Evolutionary conservation across 306 rosid species (phyloP).

Genomic region (Prunus mira): DNA sequence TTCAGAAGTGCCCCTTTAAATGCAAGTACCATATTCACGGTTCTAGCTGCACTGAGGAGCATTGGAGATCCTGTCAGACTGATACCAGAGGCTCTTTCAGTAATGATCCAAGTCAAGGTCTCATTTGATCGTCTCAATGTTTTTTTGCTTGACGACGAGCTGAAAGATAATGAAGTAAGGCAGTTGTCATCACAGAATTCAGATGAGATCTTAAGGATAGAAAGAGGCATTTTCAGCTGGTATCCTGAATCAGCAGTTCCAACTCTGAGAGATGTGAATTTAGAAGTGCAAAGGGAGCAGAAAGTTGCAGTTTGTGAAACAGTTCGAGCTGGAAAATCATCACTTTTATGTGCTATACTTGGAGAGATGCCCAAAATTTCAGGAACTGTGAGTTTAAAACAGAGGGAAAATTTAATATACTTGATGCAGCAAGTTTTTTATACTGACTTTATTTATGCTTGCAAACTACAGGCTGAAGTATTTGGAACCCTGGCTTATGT

Average conservation of each 20-base stretch:
- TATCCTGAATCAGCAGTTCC: constrained; percentile 40
- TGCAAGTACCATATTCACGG: constrained; percentile 78
- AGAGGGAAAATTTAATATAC: neutral
- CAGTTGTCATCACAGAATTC: constrained; percentile 12
- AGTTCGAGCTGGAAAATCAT: constrained; percentile 84
- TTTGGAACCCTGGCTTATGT: constrained; percentile 64
- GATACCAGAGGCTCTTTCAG: constrained; percentile 72
- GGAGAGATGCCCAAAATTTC: constrained; percentile 69
- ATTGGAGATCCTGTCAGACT: constrained; percentile 64
- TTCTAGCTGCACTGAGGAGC: constrained; percentile 55
- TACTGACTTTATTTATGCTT: neutral
- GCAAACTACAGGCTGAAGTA: constrained; percentile 42
- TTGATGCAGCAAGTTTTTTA: constrained; percentile 13
- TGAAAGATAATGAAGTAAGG: constrained; percentile 24
- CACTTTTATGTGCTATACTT: constrained; percentile 63
- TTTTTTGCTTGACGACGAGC: constrained; percentile 63
- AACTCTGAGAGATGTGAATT: constrained; percentile 45
- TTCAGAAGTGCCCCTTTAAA: constrained; percentile 58
- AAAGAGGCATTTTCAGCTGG: constrained; percentile 63
- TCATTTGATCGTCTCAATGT: constrained; percentile 60
- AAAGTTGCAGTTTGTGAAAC: constrained; percentile 74
- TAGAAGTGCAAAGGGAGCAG: constrained; percentile 50
- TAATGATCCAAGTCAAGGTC: constrained; percentile 68
- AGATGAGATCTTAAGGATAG: constrained; percentile 37
- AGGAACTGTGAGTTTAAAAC: constrained; percentile 58